Evolutionary conservation across 2,329 filamentous ascomycete species (phyloP).

Genomic region (Fusarium transvaalense): DNA sequence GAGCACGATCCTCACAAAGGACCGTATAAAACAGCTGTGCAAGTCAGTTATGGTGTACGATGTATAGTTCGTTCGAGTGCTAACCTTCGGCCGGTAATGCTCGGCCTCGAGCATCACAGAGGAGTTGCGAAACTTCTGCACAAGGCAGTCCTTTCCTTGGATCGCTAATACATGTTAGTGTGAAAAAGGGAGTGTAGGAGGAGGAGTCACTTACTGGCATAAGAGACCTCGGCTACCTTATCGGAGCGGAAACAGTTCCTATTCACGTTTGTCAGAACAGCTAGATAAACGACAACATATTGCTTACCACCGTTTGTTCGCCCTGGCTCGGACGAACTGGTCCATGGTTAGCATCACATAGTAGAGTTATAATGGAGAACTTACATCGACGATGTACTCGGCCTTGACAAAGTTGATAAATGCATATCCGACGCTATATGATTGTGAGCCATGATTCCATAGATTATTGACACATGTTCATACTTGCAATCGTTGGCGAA

Average conservation of each 20-base stretch:
- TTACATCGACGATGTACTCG: constrained; percentile 77
- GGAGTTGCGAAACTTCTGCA: constrained; percentile 97
- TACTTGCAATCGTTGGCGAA: constrained; percentile 88
- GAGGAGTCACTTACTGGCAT: constrained; percentile 79
- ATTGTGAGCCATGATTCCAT: constrained; percentile 42
- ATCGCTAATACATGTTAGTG: constrained; percentile 71
- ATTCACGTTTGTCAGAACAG: constrained; percentile 8
- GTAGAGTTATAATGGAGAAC: constrained; percentile 44
- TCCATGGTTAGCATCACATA: constrained; percentile 32
- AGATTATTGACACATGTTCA: constrained; percentile 51
- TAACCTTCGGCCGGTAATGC: constrained; percentile 86
- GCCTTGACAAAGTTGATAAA: constrained; percentile 91
- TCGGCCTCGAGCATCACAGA: constrained; percentile 91
- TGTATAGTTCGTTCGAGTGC: background rate
- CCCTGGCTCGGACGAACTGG: constrained; percentile 79
- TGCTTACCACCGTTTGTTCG: constrained; percentile 76
- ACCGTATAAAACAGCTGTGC: constrained; percentile 65
- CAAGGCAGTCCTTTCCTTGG: constrained; percentile 89
- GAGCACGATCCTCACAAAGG: constrained; percentile 61
- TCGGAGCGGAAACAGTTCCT: constrained; percentile 86
- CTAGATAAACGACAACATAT: background rate
- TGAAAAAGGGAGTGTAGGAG: rapidly evolving
- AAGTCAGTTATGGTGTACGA: constrained; percentile 3
- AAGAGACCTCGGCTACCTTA: constrained; percentile 91
- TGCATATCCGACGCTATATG: constrained; percentile 86